Percentiles rank a stretch among this genome's conserved stretches.
phyloP scores from a whole-genome alignment of 2,329 filamentous ascomycete genomes.

The Diaporthe vaccinii region DNA sequence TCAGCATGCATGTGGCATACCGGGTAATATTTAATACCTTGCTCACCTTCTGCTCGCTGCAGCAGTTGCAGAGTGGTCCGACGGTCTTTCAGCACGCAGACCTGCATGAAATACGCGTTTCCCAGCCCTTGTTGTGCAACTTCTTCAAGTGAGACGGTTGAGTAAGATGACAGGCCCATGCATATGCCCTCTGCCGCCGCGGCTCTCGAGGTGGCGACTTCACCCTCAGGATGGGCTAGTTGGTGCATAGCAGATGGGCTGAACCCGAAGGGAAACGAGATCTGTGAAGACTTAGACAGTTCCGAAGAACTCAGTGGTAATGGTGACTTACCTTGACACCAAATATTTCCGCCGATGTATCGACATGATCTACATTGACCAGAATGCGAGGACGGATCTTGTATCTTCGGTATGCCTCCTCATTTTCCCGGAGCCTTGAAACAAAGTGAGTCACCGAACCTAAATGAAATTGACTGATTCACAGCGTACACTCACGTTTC shows the following conservation, averaged over 20 bases:
- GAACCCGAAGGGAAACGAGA: conserved; percentile 66
- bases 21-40: rapidly evolving
- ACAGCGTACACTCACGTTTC: conserved; percentile 53
- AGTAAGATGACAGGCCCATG: conserved; percentile 64
- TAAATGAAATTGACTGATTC: background rate
- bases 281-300: conserved; percentile 33
- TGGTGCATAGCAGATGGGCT: conserved; percentile 67
- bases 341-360: conserved; percentile 59
- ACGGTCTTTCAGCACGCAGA: conserved; percentile 64
- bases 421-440: conserved; percentile 62
- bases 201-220: conserved; percentile 62
- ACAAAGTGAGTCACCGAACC: background rate
- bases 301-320: background rate
- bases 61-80: conserved; percentile 1
- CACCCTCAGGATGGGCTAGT: conserved; percentile 66
- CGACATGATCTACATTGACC: conserved; percentile 53
- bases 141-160: conserved; percentile 60
- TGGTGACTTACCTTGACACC: conserved; percentile 49
- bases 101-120: conserved; percentile 66
- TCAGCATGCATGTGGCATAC: background rate
- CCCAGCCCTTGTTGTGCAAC: conserved; percentile 55
- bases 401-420: conserved; percentile 64
- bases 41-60: conserved; percentile 24
- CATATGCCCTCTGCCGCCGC: conserved; percentile 56
- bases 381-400: conserved; percentile 62